Evolutionary conservation across 805 yeast species (phyloP), one percentile per base, ranked within the genome.

Genomic region (Ogataea parapolymorpha): DNA sequence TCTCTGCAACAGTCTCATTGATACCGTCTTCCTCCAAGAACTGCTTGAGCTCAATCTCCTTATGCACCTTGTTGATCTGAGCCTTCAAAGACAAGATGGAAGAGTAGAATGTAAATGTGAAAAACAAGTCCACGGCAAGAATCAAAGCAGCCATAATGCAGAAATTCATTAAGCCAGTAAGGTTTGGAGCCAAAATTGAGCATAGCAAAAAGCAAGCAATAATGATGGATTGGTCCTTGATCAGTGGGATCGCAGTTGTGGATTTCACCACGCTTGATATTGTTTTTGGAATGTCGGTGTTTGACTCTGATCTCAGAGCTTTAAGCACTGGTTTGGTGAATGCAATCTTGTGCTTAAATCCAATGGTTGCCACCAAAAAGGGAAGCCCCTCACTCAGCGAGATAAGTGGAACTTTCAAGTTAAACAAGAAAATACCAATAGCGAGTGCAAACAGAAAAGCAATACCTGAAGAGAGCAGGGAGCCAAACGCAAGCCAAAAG

Each of bases 21-120:
- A 91, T 77, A 18, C 99, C 98, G 57, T 91, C 99, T 61, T 91
- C 99, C 67, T 90, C 93, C 49, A 91, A 71, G 22, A 86, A 88
- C 48, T 78, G 80, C 58, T 83, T 81, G 58, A 89, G 75, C 41
- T 79, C 77, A 44, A 86, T 80, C 34, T 88, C 84, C 50, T 87
- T 79, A 63, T 90, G 87, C 41, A 93, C 93, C 45, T 85, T 72
- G 59, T 79, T 80, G 61, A 91, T 87, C 63, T 93, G 96, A 33
- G 91, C 80, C 66, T 91, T 91, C 62, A 91, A 73, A 2, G 95
- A 80, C 51, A 91, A 74, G 40, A 87, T 77, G 3, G 96, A 89
- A 11, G 95, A 71, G 61, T 75, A 90, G 62, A 89, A 89, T 1
- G 96, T 86, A 55, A 79, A 77, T 15, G 87, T 79, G 59, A 86